Evolutionary conservation across 306 rosid species (phyloP), one percentile per base, ranked within the genome.

Genomic region (Adenanthera pavonina): DNA sequence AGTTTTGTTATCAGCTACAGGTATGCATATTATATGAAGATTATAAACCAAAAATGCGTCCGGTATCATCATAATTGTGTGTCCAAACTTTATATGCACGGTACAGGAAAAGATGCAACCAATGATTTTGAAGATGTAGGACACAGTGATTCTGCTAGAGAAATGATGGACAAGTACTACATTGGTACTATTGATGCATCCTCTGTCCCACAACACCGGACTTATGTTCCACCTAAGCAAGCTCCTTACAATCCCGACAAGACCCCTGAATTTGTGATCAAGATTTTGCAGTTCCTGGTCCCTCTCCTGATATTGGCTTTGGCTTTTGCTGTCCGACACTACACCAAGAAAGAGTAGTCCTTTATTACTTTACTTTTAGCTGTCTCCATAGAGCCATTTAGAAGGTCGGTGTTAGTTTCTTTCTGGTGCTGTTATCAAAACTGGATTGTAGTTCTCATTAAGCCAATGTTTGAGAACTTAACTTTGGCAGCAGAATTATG

Each of bases 111-210:
- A 87, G 99, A 96, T 86, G 99, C 94, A 46, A 90, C 98, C 19
- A 87, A 86, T 77, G 99, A 96, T 91, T 96, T 92, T 70, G 99
- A 94, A 84, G 98, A 94, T 78, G 98, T 94, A 8, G 99, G 99
- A 15, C 99, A 96, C 89, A 94, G 98, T 74, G 99, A 96, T 84
- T 47, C 89, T 25, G 99, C 99, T 12, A 92, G 91, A 85, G 97
- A 92, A 0, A 86, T 94, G 97, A 92, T 96, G 99, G 94, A 70
- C 35, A 85, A 92, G 70, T 96, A 96, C 80, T 91, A 81, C 68
- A 91, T 96, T 46, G 99, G 99, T n/a, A 88, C 92, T 75, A 87
- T 96, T 47, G 99, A 96, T 88, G 9, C 85, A 15, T 82, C 97
- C 3, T 88, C 92, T 6, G 89, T 96, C 8, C 99, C 99, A 0